Evolutionary conservation across 305 asterid genomes (phyloP).

Genomic region (Fraxinus platypoda): DNA sequence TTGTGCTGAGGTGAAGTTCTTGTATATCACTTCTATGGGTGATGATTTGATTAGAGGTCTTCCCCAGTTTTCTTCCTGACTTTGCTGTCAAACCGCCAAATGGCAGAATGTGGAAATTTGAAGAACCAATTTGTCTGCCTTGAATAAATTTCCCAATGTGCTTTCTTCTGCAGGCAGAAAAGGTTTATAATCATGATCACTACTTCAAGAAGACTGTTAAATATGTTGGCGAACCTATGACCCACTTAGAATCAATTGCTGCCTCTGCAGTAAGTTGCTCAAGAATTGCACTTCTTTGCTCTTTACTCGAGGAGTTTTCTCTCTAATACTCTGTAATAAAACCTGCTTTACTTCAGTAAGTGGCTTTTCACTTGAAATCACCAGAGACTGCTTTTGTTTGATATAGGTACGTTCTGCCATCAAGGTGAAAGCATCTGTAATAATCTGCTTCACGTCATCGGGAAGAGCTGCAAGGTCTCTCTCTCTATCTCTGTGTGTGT

Average conservation of each 20-base stretch:
- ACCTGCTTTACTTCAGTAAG: slow-evolving; percentile 3
- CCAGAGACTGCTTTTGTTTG: slow-evolving; percentile 17
- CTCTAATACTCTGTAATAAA: neutral
- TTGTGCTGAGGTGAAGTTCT: slow-evolving; percentile 69
- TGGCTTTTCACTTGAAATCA: neutral
- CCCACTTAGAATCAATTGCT: slow-evolving; percentile 85
- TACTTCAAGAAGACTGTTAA: slow-evolving; percentile 80
- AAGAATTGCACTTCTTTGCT: slow-evolving; percentile 1
- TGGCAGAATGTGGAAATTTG: neutral
- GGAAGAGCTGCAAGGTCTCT: slow-evolving; percentile 77
- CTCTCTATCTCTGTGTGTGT: neutral
- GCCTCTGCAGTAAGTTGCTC: slow-evolving; percentile 68
- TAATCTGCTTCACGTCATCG: slow-evolving; percentile 82
- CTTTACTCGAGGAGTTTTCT: neutral
- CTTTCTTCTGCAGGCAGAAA: slow-evolving; percentile 65
- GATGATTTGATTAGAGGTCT: neutral
- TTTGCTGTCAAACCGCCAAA: neutral
- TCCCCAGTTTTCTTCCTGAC: neutral
- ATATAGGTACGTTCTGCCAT: slow-evolving; percentile 85
- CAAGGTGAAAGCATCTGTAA: slow-evolving; percentile 80
- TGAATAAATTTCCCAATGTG: neutral
- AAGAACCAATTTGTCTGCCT: neutral
- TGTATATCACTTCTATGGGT: neutral
- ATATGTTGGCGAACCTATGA: slow-evolving; percentile 70
- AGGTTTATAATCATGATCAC: slow-evolving; percentile 75